Evolutionary conservation across 441 rosid genomes (phyloP).

Genomic region (Populus trichocarpa): DNA sequence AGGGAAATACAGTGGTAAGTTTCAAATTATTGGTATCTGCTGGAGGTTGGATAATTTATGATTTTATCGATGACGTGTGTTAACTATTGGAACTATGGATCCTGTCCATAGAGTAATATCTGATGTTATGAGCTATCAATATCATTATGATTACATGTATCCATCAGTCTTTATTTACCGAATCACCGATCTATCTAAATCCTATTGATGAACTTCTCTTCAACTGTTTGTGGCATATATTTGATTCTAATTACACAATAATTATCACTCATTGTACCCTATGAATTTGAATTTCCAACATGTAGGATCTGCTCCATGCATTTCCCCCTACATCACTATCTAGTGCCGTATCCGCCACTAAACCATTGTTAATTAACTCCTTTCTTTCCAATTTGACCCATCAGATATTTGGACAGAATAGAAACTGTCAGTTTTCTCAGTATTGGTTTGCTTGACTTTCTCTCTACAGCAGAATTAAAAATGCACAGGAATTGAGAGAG

Average conservation of each 20-base stretch:
- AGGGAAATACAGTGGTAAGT: constrained; percentile 58
- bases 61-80: neutral
- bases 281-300: neutral
- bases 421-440: neutral
- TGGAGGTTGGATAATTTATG: neutral
- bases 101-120: neutral
- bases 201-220: neutral
- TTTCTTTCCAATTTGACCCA: neutral
- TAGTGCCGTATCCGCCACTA: neutral
- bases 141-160: neutral
- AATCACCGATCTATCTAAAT: neutral
- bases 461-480: neutral
- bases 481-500: neutral
- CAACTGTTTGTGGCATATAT: neutral
- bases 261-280: neutral
- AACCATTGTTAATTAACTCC: neutral
- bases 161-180: neutral
- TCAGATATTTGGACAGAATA: neutral
- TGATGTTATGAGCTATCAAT: neutral
- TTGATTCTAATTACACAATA: neutral
- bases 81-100: neutral
- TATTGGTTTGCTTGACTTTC: neutral
- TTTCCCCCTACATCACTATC: neutral
- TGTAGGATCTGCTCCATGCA: neutral
- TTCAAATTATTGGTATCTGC: neutral